A percentile compares a stretch with the other conserved stretches of the same genome.
Evolutionary conservation across 768 basidiomycete genomes (phyloP).

Genomic region (Calocybe gangraenosa): DNA sequence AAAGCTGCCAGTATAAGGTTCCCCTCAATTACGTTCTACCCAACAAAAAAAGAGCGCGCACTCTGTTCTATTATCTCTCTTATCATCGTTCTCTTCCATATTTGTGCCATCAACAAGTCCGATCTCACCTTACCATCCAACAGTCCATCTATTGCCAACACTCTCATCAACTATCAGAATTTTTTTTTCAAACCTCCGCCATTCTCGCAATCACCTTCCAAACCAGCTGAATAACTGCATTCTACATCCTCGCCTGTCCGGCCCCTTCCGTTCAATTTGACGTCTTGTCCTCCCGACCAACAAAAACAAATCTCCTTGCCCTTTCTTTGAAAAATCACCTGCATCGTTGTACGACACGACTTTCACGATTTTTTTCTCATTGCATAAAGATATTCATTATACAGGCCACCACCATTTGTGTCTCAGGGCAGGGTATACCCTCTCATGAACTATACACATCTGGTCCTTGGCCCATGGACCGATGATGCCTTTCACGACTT

Average conservation of each 20-base stretch:
- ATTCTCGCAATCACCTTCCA: conserved; percentile 18
- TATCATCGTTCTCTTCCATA: neutral
- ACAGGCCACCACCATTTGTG: conserved; percentile 9
- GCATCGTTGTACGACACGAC: conserved; percentile 36
- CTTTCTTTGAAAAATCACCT: conserved; percentile 13
- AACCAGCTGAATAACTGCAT: conserved; percentile 14
- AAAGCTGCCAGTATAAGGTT: neutral
- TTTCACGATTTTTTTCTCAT: conserved; percentile 25
- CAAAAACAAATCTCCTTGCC: conserved; percentile 25
- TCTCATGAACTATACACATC: no score
- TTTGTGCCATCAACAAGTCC: neutral
- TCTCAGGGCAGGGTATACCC: neutral
- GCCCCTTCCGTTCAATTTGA: neutral
- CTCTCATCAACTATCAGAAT: conserved; percentile 16
- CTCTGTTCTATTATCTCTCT: neutral
- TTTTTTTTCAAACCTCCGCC: conserved; percentile 15
- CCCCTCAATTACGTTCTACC: neutral
- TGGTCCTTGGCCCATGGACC: conserved; percentile 5
- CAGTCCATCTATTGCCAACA: conserved; percentile 10
- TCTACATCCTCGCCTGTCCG: conserved; percentile 7
- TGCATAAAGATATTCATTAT: conserved; percentile 12
- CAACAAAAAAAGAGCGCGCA: neutral
- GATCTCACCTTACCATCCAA: neutral
- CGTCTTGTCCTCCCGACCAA: conserved; percentile 21
- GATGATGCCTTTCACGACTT: conserved; percentile 17